Conservation (phyloP, 139 green algal genomes). For the Gonium pectorale region DNA sequence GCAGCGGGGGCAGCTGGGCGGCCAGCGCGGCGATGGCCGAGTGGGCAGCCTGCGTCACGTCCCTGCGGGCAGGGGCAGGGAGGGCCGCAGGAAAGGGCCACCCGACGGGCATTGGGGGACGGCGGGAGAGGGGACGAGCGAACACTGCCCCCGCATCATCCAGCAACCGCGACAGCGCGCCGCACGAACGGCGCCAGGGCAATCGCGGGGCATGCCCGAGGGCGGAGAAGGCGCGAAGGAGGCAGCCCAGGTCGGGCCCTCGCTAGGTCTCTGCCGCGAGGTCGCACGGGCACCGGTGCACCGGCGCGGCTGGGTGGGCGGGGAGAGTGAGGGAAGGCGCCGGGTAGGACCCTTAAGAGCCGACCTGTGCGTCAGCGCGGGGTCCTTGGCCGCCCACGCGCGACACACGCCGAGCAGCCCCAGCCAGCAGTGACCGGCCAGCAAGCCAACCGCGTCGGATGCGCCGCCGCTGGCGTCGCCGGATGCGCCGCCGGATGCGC, state of each 20-base stretch:
- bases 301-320: too few species aligned
- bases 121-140: too few species aligned
- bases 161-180: background rate
- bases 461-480: background rate
- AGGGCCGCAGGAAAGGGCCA: background rate
- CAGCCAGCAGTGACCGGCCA: constrained; percentile 33
- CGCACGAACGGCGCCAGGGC: background rate
- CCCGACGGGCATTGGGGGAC: background rate
- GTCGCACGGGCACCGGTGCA: too few species aligned
- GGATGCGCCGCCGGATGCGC: background rate
- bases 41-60: constrained; percentile 28
- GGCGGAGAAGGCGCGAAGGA: too few species aligned
- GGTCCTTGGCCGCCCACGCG: constrained; percentile 26
- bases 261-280: too few species aligned
- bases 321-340: too few species aligned
- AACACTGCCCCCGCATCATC: too few species aligned
- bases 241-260: too few species aligned
- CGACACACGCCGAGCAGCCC: constrained; percentile 42
- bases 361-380: constrained; percentile 15
- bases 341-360: too few species aligned
- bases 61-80: background rate
- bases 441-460: background rate
- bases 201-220: too few species aligned
- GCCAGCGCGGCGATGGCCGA: constrained; percentile 17
- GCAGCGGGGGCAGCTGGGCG: constrained; percentile 18